Evolutionary conservation across 2,329 filamentous ascomycete genomes (phyloP).

Genomic region (Curvularia eragrostidis): DNA sequence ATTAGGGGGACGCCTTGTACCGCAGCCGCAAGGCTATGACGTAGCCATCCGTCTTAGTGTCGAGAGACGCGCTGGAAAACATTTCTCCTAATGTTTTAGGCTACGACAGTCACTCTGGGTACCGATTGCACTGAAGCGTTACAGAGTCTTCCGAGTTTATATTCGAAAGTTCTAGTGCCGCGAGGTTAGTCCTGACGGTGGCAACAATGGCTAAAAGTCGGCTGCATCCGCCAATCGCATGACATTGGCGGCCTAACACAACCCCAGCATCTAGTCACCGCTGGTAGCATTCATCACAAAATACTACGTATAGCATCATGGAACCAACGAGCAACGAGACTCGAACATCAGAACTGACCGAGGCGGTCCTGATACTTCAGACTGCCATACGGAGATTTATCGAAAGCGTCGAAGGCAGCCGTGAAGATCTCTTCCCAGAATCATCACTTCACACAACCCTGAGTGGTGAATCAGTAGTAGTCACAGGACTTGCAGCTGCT

Average conservation of each 20-base stretch:
- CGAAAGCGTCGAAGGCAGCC: background rate
- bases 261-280: background rate
- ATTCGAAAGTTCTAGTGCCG: background rate
- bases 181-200: background rate
- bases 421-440: background rate
- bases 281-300: background rate
- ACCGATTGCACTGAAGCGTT: no score
- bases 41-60: background rate
- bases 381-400: background rate
- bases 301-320: background rate
- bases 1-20: background rate
- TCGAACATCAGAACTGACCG: background rate
- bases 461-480: background rate
- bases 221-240: background rate
- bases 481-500: background rate
- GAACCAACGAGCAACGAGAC: background rate
- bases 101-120: no score
- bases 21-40: background rate
- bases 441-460: background rate
- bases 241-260: background rate
- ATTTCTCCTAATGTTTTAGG: no score
- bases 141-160: background rate
- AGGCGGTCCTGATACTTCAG: constrained; percentile 6
- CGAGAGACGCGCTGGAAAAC: background rate
- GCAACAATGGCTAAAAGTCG: background rate